These are phyloP conservation scores for Nemania bipapillata DNA, from an alignment of 2,329 filamentous ascomycete species.

Conservation along the genomic window DNA sequence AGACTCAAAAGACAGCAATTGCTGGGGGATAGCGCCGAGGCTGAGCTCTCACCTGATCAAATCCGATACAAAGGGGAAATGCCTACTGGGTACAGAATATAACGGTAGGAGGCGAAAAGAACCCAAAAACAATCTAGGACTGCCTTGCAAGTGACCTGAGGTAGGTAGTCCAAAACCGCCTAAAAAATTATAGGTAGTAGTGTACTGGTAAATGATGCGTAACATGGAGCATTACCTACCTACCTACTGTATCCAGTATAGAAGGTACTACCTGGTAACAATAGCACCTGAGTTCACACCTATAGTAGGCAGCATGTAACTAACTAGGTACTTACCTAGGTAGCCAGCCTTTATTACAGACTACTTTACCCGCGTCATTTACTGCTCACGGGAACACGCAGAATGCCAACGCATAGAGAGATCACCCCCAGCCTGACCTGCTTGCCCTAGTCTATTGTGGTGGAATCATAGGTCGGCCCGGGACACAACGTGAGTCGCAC, in stretches of 20 bases:
- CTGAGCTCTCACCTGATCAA: constrained; percentile 41
- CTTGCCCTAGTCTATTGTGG: constrained; percentile 23
- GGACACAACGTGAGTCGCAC: constrained; percentile 29
- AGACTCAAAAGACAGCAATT: constrained; percentile 18
- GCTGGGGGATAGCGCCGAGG: constrained; percentile 36
- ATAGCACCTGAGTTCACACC: too few species aligned
- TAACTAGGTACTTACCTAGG: not conserved
- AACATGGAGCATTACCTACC: not conserved
- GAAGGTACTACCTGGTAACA: too few species aligned
- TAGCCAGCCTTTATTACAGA: constrained; percentile 27
- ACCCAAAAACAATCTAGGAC: not conserved
- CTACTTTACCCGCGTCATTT: constrained; percentile 36
- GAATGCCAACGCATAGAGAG: constrained; percentile 38
- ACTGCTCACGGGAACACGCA: constrained; percentile 38
- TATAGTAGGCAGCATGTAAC: too few species aligned
- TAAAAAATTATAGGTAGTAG: not conserved
- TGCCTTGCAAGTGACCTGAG: too few species aligned
- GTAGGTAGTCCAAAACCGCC: not conserved
- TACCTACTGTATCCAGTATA: not conserved
- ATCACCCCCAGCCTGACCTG: constrained; percentile 40
- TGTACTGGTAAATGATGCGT: not conserved
- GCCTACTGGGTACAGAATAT: not conserved
- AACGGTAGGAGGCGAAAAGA: not conserved
- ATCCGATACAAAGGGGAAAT: constrained; percentile 32
- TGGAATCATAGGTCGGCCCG: constrained; percentile 31